Evolutionary conservation across 2,329 filamentous ascomycete genomes (phyloP).

Genomic region (Alternaria brassicae): DNA sequence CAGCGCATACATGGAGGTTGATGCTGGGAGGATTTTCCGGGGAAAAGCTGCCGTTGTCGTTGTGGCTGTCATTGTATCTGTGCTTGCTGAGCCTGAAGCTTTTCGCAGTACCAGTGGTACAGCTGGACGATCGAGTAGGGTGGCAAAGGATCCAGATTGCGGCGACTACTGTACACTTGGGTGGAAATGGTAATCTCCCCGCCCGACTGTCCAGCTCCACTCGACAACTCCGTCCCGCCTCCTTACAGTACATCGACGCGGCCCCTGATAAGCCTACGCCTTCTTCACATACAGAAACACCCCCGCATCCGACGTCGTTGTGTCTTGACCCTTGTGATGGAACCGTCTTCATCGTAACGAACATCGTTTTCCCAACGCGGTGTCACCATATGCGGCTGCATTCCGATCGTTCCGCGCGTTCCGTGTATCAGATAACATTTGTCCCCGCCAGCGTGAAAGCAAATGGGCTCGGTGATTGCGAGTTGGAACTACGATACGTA

Average conservation of each 20-base stretch:
- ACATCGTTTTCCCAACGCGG: neutral
- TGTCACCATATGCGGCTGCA: neutral
- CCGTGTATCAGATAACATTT: neutral
- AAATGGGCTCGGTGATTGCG: constrained; percentile 1
- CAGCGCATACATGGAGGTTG: neutral
- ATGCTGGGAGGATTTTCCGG: neutral
- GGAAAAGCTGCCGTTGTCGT: too few species aligned
- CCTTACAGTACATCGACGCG: neutral
- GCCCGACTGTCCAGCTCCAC: neutral
- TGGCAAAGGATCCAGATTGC: constrained; percentile 9
- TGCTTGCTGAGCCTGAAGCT: neutral
- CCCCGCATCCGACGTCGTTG: neutral
- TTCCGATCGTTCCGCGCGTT: neutral
- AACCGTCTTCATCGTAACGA: neutral
- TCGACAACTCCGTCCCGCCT: neutral
- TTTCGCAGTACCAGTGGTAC: neutral
- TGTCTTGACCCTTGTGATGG: neutral
- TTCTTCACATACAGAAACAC: neutral
- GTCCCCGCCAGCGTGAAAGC: neutral
- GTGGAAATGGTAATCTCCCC: constrained; percentile 8
- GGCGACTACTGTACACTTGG: constrained; percentile 3
- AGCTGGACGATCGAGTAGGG: neutral
- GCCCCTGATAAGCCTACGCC: constrained; percentile 2
- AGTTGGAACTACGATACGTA: neutral
- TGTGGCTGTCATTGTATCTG: neutral